Percentiles rank a stretch among this genome's conserved stretches.
Evolutionary conservation across 2,329 filamentous ascomycete genomes (phyloP).

Genomic region (Hymenoscyphus fraxineus): DNA sequence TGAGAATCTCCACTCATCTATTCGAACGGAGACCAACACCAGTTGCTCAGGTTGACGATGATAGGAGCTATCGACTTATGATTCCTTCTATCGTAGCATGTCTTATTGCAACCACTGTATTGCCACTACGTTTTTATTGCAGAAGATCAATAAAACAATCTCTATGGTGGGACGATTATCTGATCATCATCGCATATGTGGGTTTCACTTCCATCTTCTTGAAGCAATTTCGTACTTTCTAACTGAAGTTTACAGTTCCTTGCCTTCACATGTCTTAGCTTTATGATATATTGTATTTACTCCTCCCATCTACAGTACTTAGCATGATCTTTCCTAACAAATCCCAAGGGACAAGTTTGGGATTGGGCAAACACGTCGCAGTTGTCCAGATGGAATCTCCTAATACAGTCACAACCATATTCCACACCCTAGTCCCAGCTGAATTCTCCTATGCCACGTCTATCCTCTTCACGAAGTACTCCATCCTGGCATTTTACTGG

Average conservation of each 20-base stretch:
- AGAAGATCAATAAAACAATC: neutral
- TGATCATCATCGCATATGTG: neutral
- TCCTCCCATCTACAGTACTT: neutral
- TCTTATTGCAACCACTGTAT: neutral
- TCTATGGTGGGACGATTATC: conserved; percentile 3
- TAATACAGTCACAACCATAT: neutral
- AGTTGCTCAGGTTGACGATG: neutral
- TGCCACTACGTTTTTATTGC: neutral
- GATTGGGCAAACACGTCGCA: neutral
- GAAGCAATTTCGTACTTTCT: neutral
- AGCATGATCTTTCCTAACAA: neutral
- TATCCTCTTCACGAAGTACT: conserved; percentile 1
- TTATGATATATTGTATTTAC: neutral
- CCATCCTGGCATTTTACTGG: conserved; percentile 4
- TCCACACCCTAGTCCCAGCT: neutral
- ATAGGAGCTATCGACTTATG: neutral
- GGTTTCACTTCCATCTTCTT: neutral
- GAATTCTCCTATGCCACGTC: neutral
- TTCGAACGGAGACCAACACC: no score
- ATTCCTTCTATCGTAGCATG: neutral
- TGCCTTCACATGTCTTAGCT: neutral
- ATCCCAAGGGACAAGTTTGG: neutral
- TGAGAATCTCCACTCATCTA: neutral
- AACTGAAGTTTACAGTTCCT: neutral
- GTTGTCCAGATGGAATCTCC: neutral